Evolutionary conservation across 2,329 filamentous ascomycete genomes (phyloP), one percentile per base, ranked within the genome.

Genomic region (Exophiala sideris): DNA sequence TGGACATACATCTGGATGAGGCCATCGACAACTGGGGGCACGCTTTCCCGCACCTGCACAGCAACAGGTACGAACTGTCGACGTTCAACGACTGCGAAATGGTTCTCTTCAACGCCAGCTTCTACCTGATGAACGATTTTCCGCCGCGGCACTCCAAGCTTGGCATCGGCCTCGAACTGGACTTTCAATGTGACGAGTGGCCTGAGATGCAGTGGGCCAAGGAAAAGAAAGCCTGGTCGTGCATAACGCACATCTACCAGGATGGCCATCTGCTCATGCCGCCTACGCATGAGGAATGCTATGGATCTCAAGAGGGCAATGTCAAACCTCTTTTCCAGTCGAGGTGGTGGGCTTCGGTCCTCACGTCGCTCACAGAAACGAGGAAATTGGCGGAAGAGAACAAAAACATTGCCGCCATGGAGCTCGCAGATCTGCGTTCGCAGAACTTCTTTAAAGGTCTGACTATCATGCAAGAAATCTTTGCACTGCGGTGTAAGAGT

Each of bases 401-500:
- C 0, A 70, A 68, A 7, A 64, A 70, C 21, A 61, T 67, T 11
- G 62, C 65, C 18, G 61, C 56, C 3, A 53, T 67, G 11, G 64
- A 68, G 39, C 63, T 65, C 11, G 69, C 69, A 7, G 69, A 71
- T 36, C 67, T 72, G 12, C 62, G 65, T 35, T 69, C 67, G 2
- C 63, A 69, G 40, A 66, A 65, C 5, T 73, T 67, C 54, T 67
- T 77, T 56, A 67, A 67, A 40, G 68, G 67, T n/a, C 61, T 77
- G 40, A 72, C 72, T 9, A 72, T 73, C 33, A 73, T 76, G 48
- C 74, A 76, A 52, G 74, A 77, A 60, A 64, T 77, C 5, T 69
- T 68, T n/a, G 72, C 72, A 7, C 64, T 64, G 1, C 61, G 67
- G 24, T 44, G 45, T 54, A 62, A 29, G 62, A 50, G 50, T 62